Conservation (phyloP, 1,284 basidiomycete species). For the Tilletia caries region DNA sequence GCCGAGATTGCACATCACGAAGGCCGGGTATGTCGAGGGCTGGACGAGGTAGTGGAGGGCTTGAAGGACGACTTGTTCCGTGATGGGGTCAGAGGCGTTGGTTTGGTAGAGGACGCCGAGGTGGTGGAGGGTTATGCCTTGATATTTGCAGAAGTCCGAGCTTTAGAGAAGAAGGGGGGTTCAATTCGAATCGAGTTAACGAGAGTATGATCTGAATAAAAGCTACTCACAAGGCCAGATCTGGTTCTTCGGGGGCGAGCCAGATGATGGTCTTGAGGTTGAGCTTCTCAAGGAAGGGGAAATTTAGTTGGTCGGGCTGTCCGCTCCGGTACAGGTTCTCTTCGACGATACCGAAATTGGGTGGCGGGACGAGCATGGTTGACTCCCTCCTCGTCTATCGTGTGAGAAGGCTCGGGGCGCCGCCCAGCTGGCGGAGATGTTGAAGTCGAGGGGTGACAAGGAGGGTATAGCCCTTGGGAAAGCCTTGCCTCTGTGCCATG, state of each 20-base stretch:
- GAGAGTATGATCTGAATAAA: neutral
- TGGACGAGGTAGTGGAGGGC: slow-evolving; percentile 59
- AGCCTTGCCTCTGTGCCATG: no score
- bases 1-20: slow-evolving; percentile 61
- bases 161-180: slow-evolving; percentile 14
- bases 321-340: slow-evolving; percentile 60
- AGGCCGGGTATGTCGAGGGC: slow-evolving; percentile 57
- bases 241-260: slow-evolving; percentile 60
- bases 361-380: slow-evolving; percentile 57
- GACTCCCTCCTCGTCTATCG: neutral
- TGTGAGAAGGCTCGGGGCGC: no score
- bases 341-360: slow-evolving; percentile 60
- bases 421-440: no score
- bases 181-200: neutral
- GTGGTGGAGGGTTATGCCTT: slow-evolving; percentile 54
- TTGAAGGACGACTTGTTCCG: slow-evolving; percentile 60
- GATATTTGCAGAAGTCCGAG: slow-evolving; percentile 42
- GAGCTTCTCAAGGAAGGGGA: slow-evolving; percentile 60
- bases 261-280: slow-evolving; percentile 58
- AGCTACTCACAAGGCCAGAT: slow-evolving; percentile 57
- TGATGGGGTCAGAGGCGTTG: slow-evolving; percentile 56
- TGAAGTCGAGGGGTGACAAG: no score
- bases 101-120: slow-evolving; percentile 56
- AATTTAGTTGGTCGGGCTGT: slow-evolving; percentile 60
- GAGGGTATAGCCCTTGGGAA: no score